Base-by-base conservation (phyloP, 805 yeast species). In the Cyberlindnera nakhonratchasimensis region DNA sequence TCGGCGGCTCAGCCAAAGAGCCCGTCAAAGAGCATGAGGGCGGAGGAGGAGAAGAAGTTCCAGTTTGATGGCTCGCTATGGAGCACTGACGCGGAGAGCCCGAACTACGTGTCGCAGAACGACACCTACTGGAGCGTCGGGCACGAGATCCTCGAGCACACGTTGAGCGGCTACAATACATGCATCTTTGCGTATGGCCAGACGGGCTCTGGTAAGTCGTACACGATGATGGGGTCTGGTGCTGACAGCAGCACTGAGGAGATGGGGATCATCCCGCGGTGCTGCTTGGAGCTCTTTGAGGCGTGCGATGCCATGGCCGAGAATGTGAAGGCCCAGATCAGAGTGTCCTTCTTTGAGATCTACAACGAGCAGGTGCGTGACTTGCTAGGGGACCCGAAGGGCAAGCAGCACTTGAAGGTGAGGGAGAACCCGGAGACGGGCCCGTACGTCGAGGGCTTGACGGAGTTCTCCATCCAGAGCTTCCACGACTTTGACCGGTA, bases 191-290 rank as follows among this genome's bases (percentile, higher is more conserved):
- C 89, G 1, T 82, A 83, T 53, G 90, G 89, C 5, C 95, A 87
- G 59, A 87, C 95, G 0, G 90, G 86, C 2, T 74, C 93, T 0
- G 96, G 96, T 1, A 86, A 86, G 55, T 80, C 95, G 0, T 81
- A 76, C 62, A 87, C 95, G 1, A 86, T 86, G 93, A 75, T 86
- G 64, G 85, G 86, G 11, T 29, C 32, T 1, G 58, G 55, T 4
- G 65, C 71, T 3, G 75, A 75, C 13, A 7, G 25, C 6, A 23
- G 26, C 12, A 23, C 26, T 4, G 90, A 57, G 5, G 67, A 71
- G 2, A 75, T 75, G 12, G 95, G 95, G 0, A 66, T 86, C 58
- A 80, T 86, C 30, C 90, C 93, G 0, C 46, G 70, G 39, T 66
- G 82, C 12, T 75, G 87, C 42, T 48, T 63, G 22, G 78, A 75